Conservation (phyloP, 2,329 filamentous ascomycete species). For the Sclerotinia minor region DNA sequence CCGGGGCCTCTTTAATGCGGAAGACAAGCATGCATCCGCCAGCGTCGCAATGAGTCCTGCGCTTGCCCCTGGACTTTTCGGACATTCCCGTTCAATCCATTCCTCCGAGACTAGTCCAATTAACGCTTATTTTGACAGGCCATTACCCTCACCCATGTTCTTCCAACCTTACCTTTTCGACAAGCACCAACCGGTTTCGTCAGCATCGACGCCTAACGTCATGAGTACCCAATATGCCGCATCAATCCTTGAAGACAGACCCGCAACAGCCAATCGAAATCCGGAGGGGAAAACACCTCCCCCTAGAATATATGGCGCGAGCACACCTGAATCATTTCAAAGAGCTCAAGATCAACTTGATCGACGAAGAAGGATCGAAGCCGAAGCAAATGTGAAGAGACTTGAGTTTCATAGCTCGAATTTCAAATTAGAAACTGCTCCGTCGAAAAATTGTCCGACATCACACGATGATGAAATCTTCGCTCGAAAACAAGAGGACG, state of each 20-base stretch:
- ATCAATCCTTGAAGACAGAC: slow-evolving; percentile 48
- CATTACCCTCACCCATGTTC: slow-evolving; percentile 37
- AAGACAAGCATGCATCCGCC: slow-evolving; percentile 64
- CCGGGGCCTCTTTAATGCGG: slow-evolving; percentile 56
- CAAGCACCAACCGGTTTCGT: slow-evolving; percentile 32
- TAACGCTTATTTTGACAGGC: slow-evolving; percentile 29
- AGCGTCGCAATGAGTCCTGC: slow-evolving; percentile 64
- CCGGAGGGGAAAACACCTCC: slow-evolving; percentile 44
- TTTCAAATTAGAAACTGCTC: slow-evolving; percentile 12
- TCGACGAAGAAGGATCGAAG: slow-evolving; percentile 42
- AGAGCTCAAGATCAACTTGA: slow-evolving; percentile 42
- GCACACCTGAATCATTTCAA: slow-evolving; percentile 46
- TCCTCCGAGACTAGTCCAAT: slow-evolving; percentile 35
- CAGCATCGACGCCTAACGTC: slow-evolving; percentile 37
- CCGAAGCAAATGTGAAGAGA: slow-evolving; percentile 42
- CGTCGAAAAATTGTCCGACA: slow-evolving; percentile 44
- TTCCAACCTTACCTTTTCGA: slow-evolving; percentile 38
- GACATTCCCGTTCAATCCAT: slow-evolving; percentile 32
- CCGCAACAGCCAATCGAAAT: slow-evolving; percentile 51
- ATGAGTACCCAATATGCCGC: slow-evolving; percentile 34
- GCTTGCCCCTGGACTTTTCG: slow-evolving; percentile 57
- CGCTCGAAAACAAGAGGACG: slow-evolving; percentile 31
- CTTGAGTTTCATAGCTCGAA: slow-evolving; percentile 31
- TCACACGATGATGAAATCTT: slow-evolving; percentile 50
- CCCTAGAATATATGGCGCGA: slow-evolving; percentile 44